phyloP scores from a whole-genome alignment of 768 basidiomycete genomes.

The Mycena maculata region DNA sequence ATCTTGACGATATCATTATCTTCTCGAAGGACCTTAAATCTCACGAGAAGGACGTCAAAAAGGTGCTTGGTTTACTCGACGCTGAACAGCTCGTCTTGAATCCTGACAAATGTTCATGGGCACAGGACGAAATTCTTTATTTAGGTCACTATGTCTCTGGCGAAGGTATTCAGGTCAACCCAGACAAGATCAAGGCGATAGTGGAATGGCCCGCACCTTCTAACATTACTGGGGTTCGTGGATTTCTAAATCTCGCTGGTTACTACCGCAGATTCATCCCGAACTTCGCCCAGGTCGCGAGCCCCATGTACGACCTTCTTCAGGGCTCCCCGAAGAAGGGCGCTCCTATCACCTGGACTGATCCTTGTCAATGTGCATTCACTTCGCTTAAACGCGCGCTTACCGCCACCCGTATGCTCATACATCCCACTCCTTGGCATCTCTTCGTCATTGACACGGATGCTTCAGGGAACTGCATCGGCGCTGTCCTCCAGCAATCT shows the following conservation, averaged over 20 bases:
- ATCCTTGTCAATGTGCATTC: too few relatives aligned
- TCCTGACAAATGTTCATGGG: too few relatives aligned
- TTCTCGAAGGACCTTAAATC: slow-evolving; percentile 27
- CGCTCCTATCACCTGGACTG: too few relatives aligned
- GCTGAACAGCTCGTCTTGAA: too few relatives aligned
- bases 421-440: too few relatives aligned
- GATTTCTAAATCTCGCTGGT: slow-evolving; percentile 8
- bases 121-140: too few relatives aligned
- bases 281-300: slow-evolving; percentile 6
- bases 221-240: slow-evolving; percentile 6
- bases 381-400: too few relatives aligned
- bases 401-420: too few relatives aligned
- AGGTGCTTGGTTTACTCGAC: slow-evolving; percentile 9
- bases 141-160: slow-evolving; percentile 5
- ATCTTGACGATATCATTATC: slow-evolving; percentile 45
- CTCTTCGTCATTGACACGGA: too few relatives aligned
- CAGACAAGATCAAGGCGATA: background rate
- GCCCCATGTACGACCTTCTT: slow-evolving; percentile 7
- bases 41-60: slow-evolving; percentile 12
- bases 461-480: too few relatives aligned
- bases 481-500: too few relatives aligned
- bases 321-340: slow-evolving; percentile 10
- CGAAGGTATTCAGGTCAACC: slow-evolving; percentile 8
- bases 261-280: too few relatives aligned
- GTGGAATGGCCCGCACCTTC: slow-evolving; percentile 1